phyloP scores from a whole-genome alignment of 2,329 filamentous ascomycete genomes.

The Fusarium pseudonygamai region DNA sequence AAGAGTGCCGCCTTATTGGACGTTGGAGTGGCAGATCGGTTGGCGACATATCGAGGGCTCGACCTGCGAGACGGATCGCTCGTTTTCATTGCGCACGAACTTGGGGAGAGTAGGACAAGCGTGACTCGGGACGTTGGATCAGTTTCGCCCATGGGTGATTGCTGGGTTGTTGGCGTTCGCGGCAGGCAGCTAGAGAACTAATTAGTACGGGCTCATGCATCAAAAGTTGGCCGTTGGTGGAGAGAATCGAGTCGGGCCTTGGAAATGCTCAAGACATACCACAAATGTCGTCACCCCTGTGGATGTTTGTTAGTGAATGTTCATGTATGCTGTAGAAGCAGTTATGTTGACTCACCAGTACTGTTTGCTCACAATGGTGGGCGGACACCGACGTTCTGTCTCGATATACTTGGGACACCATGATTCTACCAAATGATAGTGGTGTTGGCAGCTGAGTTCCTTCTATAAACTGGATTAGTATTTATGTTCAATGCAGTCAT shows the following conservation, averaged over 20 bases:
- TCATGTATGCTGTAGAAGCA: background rate
- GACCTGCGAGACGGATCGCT: conserved; percentile 13
- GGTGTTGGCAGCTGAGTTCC: conserved; percentile 61
- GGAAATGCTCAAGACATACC: conserved; percentile 47
- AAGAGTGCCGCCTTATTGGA: conserved; percentile 21
- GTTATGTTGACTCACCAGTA: conserved; percentile 51
- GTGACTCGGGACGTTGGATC: conserved; percentile 48
- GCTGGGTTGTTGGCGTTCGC: conserved; percentile 52
- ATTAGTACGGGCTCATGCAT: conserved; percentile 34
- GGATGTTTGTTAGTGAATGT: conserved; percentile 36
- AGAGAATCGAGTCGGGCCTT: conserved; percentile 12
- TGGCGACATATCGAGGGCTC: conserved; percentile 20
- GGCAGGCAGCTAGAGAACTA: conserved; percentile 48
- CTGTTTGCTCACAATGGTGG: conserved; percentile 56
- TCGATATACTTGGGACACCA: conserved; percentile 58
- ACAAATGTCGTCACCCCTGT: conserved; percentile 57
- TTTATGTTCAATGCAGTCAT: background rate
- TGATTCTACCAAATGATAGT: conserved; percentile 60
- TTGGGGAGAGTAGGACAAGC: conserved; percentile 41
- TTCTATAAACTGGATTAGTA: conserved; percentile 49
- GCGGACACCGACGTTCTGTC: conserved; percentile 55
- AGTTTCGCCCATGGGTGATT: conserved; percentile 52
- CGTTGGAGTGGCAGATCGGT: conserved; percentile 9
- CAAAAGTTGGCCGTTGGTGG: conserved; percentile 5
- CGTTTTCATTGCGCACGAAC: conserved; percentile 44